These are phyloP conservation scores for Kodamaea suecica DNA, from an alignment of 1,139 yeast species.

Conservation along the genomic window DNA sequence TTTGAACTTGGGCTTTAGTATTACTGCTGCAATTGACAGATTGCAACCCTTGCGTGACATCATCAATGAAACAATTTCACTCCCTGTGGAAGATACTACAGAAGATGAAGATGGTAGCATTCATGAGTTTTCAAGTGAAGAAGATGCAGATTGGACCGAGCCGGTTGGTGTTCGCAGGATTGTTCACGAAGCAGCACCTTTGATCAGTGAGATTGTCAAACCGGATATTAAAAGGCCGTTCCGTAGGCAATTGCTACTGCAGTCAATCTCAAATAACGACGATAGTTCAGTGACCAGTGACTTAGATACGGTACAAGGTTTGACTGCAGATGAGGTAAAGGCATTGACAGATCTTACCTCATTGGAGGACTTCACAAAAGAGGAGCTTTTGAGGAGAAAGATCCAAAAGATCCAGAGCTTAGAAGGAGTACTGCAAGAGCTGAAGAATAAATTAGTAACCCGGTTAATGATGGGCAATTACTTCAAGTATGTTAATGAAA, in stretches of 20 bases:
- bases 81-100: constrained; percentile 47
- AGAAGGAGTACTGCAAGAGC: constrained; percentile 43
- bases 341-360: constrained; percentile 40
- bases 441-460: constrained; percentile 65
- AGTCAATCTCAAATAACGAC: constrained; percentile 15
- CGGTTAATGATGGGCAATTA: constrained; percentile 75
- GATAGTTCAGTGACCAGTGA: constrained; percentile 32
- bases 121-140: neutral
- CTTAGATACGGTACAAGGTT: constrained; percentile 37
- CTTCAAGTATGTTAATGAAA: constrained; percentile 37
- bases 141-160: constrained; percentile 32
- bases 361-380: constrained; percentile 50
- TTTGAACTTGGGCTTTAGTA: constrained; percentile 49
- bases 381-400: constrained; percentile 50
- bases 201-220: constrained; percentile 49
- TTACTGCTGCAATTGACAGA: constrained; percentile 53
- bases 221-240: constrained; percentile 31
- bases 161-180: constrained; percentile 57
- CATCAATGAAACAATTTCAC: constrained; percentile 45
- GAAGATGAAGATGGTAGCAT: constrained; percentile 25
- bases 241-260: constrained; percentile 1
- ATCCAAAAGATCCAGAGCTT: constrained; percentile 56
- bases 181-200: constrained; percentile 45
- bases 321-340: constrained; percentile 33
- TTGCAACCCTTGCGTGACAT: constrained; percentile 55